phyloP scores from a whole-genome alignment of 495 filamentous ascomycete species.

The Letharia columbiana region DNA sequence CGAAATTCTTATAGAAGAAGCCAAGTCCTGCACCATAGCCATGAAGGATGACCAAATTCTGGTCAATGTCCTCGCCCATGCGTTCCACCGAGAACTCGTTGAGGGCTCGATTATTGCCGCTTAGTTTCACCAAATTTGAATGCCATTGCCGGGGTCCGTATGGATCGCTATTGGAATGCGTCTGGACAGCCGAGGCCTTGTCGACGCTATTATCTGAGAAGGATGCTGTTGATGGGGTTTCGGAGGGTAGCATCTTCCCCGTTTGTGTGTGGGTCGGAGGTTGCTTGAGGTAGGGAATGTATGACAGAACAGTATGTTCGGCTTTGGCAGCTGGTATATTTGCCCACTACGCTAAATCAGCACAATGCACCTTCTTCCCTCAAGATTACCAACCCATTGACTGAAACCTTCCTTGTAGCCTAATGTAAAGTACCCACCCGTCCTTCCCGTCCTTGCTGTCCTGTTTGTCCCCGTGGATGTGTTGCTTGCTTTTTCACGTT shows the following conservation, averaged over 20 bases:
- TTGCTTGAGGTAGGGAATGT: constrained; percentile 74
- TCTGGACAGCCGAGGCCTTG: constrained; percentile 39
- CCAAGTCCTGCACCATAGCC: constrained; percentile 93
- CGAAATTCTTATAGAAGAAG: constrained; percentile 98
- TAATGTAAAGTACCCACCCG: constrained; percentile 60
- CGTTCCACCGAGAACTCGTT: constrained; percentile 93
- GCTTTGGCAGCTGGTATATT: constrained; percentile 70
- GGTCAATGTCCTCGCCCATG: constrained; percentile 61
- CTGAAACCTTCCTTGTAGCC: constrained; percentile 83
- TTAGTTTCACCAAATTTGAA: constrained; percentile 72
- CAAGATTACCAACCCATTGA: constrained; percentile 62
- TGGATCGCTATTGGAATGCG: constrained; percentile 58
- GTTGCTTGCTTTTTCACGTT: constrained; percentile 36
- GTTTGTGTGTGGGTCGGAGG: constrained; percentile 63
- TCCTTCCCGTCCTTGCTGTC: constrained; percentile 31
- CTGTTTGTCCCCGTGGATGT: constrained; percentile 25
- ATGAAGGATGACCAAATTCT: constrained; percentile 94
- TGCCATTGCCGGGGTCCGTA: constrained; percentile 81
- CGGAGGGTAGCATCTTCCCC: constrained; percentile 42
- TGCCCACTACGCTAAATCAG: constrained; percentile 57
- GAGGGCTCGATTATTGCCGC: constrained; percentile 74
- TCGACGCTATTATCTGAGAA: constrained; percentile 35
- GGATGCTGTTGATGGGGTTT: constrained; percentile 28
- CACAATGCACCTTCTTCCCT: neutral
- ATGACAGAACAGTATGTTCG: constrained; percentile 83